Percentiles rank a stretch among this genome's conserved stretches.
These are phyloP conservation scores for Paramyrothecium sp. DNA, from an alignment of 2,329 filamentous ascomycete genomes.

Conservation along the genomic window DNA sequence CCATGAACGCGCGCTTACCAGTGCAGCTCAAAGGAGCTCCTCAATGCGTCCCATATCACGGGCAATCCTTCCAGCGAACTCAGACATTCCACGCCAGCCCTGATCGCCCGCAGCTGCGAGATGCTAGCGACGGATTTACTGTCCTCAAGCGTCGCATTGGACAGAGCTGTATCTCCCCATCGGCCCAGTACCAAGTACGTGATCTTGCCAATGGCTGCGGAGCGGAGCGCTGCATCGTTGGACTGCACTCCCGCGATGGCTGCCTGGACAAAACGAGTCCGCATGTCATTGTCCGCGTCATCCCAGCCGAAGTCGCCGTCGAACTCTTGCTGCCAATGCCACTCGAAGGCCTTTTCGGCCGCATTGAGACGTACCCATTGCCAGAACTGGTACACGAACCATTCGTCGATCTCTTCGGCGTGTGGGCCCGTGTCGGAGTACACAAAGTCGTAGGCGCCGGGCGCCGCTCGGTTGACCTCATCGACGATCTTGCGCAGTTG, in stretches of 20 bases:
- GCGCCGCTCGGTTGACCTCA: slow-evolving; percentile 69
- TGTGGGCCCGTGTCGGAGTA: slow-evolving; percentile 73
- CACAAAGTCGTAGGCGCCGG: slow-evolving; percentile 79
- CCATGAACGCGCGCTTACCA: slow-evolving; percentile 37
- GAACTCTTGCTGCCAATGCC: slow-evolving; percentile 64
- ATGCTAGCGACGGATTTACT: slow-evolving; percentile 50
- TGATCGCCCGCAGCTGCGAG: slow-evolving; percentile 60
- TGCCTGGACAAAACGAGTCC: slow-evolving; percentile 55
- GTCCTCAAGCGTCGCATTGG: slow-evolving; percentile 36
- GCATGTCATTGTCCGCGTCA: slow-evolving; percentile 55
- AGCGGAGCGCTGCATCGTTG: slow-evolving; percentile 46
- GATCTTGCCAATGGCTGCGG: slow-evolving; percentile 54
- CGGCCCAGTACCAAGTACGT: slow-evolving; percentile 65
- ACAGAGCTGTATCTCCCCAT: slow-evolving; percentile 67
- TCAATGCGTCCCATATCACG: slow-evolving; percentile 50
- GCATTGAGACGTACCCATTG: slow-evolving; percentile 78
- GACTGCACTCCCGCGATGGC: slow-evolving; percentile 45
- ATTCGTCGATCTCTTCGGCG: slow-evolving; percentile 91
- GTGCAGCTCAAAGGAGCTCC: slow-evolving; percentile 48
- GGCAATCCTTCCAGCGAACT: slow-evolving; percentile 49
- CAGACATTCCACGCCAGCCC: slow-evolving; percentile 49
- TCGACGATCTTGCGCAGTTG: slow-evolving; percentile 72
- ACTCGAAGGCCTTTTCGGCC: slow-evolving; percentile 74
- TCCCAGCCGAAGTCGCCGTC: slow-evolving; percentile 56
- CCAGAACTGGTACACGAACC: slow-evolving; percentile 90